A percentile compares a stretch with the other conserved stretches of the same genome.
Evolutionary conservation across 169 alveolate species (phyloP).

Genomic region (Sarcocystis neurona): DNA sequence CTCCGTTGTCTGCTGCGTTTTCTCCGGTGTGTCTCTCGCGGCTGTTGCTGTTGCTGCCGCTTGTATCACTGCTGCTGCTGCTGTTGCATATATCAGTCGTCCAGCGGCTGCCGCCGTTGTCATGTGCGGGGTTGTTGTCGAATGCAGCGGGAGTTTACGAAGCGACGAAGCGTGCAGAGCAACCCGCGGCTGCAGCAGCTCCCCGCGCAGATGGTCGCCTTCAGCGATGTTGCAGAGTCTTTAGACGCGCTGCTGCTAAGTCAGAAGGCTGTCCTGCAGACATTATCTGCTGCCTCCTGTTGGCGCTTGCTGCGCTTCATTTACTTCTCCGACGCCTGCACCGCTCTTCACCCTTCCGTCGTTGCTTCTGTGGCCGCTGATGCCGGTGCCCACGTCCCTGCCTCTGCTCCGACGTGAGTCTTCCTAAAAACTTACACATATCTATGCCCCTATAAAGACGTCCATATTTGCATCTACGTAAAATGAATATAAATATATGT

Average conservation of each 20-base stretch:
- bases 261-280: background rate
- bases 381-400: background rate
- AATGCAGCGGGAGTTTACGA: conserved; percentile 4
- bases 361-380: background rate
- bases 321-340: conserved; percentile 14
- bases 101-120: too few relatives aligned
- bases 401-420: background rate
- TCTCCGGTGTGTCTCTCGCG: too few relatives aligned
- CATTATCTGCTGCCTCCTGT: background rate
- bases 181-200: conserved; percentile 9
- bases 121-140: too few relatives aligned
- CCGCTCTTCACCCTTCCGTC: background rate
- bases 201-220: background rate
- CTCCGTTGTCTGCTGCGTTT: background rate
- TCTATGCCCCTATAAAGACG: too few relatives aligned
- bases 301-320: background rate
- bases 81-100: too few relatives aligned
- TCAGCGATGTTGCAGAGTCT: conserved; percentile 16
- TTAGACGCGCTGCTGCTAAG: background rate
- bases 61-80: too few relatives aligned
- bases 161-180: background rate
- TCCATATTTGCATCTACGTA: too few relatives aligned
- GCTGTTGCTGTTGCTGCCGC: too few relatives aligned
- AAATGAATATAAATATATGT: too few relatives aligned
- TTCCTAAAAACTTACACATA: too few relatives aligned